Conservation (phyloP, 2,329 filamentous ascomycete species). For the Myotisia sp. region DNA sequence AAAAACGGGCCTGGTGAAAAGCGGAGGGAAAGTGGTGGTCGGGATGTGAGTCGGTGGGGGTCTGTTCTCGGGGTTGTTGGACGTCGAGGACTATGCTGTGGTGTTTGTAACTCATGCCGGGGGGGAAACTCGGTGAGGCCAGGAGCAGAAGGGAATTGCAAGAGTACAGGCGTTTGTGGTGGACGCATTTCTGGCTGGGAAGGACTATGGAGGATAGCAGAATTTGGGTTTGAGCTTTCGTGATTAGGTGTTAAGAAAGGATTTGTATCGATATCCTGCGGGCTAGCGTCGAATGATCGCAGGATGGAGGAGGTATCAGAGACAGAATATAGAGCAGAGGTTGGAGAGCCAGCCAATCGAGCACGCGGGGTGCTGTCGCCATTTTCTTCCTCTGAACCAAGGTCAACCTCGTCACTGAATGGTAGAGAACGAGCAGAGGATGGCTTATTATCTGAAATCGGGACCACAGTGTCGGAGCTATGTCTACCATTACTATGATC, state of each 20-base stretch:
- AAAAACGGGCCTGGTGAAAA: constrained; percentile 46
- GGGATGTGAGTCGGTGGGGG: too few relatives aligned
- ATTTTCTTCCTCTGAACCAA: constrained; percentile 17
- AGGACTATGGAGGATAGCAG: constrained; percentile 10
- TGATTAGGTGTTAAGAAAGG: constrained; percentile 23
- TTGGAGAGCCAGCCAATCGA: constrained; percentile 20
- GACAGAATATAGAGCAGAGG: constrained; percentile 22
- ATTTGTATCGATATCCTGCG: constrained; percentile 24
- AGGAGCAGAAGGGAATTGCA: constrained; percentile 28
- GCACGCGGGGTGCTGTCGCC: constrained; percentile 21
- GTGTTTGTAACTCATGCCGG: constrained; percentile 9
- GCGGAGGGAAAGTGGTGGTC: constrained; percentile 36
- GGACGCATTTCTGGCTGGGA: constrained; percentile 14
- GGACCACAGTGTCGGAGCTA: background rate
- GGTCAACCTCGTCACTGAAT: constrained; percentile 17
- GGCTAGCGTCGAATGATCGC: constrained; percentile 14
- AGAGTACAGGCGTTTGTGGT: constrained; percentile 21
- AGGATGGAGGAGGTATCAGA: constrained; percentile 20
- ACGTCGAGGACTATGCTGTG: constrained; percentile 11
- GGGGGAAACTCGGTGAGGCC: constrained; percentile 18
- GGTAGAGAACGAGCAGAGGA: constrained; percentile 23
- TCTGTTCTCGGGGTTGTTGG: constrained; percentile 12
- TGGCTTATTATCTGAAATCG: constrained; percentile 5
- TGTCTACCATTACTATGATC: background rate
- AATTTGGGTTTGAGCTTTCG: constrained; percentile 1